These are phyloP conservation scores for Leptodermis oblonga DNA, from an alignment of 257 asterid species.

Conservation along the genomic window DNA sequence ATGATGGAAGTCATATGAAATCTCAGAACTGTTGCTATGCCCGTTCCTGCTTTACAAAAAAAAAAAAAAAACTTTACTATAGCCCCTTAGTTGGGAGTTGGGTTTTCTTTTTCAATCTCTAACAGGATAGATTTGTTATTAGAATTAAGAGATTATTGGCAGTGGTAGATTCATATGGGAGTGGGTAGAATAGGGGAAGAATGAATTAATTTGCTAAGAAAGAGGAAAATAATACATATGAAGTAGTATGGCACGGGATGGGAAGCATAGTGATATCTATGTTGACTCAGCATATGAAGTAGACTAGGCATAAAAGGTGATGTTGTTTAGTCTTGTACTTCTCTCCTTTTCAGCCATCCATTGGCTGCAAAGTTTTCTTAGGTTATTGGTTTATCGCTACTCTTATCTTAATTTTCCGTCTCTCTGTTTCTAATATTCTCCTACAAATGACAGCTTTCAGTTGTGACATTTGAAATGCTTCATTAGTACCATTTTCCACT, in stretches of 20 bases:
- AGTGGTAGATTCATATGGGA: neutral
- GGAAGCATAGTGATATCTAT: neutral
- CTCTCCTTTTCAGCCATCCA: slow-evolving; percentile 4
- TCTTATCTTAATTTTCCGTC: too few relatives aligned
- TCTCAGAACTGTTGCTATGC: neutral
- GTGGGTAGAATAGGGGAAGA: neutral
- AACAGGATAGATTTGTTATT: neutral
- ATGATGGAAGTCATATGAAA: neutral
- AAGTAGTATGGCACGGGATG: neutral
- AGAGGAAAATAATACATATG: neutral
- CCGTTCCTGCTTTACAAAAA: neutral
- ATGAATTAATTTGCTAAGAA: neutral
- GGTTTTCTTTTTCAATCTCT: neutral
- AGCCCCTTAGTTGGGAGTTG: neutral
- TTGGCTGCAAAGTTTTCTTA: neutral
- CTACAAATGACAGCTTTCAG: too few relatives aligned
- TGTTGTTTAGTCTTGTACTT: neutral
- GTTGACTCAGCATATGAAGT: too few relatives aligned
- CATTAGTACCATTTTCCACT: too few relatives aligned
- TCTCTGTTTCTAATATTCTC: too few relatives aligned
- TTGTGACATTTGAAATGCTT: neutral
- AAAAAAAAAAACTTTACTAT: neutral
- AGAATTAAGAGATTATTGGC: neutral
- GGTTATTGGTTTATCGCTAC: too few relatives aligned
- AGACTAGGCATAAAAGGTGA: neutral